Percentiles rank a stretch among this genome's conserved stretches.
Conservation (phyloP, 768 basidiomycete genomes). For the Fomitopsis serialis region DNA sequence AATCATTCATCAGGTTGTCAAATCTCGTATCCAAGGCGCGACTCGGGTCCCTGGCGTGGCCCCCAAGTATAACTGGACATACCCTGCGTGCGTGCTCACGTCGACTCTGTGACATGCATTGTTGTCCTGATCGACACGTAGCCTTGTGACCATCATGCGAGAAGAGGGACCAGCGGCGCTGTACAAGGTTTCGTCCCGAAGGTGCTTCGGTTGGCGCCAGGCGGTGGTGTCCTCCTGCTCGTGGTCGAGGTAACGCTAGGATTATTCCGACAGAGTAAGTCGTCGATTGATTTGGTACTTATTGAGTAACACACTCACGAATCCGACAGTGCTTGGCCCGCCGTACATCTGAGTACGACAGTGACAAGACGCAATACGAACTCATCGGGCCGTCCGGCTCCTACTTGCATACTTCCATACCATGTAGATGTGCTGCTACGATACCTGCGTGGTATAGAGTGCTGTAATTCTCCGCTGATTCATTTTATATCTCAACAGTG, state of each 20-base stretch:
- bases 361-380: too few species aligned
- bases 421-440: not conserved
- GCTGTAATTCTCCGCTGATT: too few species aligned
- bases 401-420: not conserved
- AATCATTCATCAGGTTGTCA: slow-evolving; percentile 64
- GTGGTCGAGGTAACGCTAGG: slow-evolving; percentile 87
- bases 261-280: slow-evolving; percentile 65
- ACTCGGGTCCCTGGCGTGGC: slow-evolving; percentile 58
- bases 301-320: not conserved
- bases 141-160: slow-evolving; percentile 68
- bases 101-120: not conserved
- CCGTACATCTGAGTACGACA: slow-evolving; percentile 16
- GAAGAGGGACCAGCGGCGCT: slow-evolving; percentile 85
- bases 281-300: not conserved
- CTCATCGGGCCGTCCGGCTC: not conserved
- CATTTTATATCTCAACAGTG: too few species aligned
- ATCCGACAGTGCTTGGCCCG: slow-evolving; percentile 18
- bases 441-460: not conserved
- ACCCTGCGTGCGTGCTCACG: slow-evolving; percentile 56
- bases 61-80: slow-evolving; percentile 94
- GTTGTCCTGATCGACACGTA: slow-evolving; percentile 11
- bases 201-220: slow-evolving; percentile 90
- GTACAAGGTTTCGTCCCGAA: slow-evolving; percentile 95
- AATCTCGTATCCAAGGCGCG: slow-evolving; percentile 88
- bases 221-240: slow-evolving; percentile 88